Evolutionary conservation across 75 land plant species (phyloP).

Genomic region (Sequoia sempervirens): DNA sequence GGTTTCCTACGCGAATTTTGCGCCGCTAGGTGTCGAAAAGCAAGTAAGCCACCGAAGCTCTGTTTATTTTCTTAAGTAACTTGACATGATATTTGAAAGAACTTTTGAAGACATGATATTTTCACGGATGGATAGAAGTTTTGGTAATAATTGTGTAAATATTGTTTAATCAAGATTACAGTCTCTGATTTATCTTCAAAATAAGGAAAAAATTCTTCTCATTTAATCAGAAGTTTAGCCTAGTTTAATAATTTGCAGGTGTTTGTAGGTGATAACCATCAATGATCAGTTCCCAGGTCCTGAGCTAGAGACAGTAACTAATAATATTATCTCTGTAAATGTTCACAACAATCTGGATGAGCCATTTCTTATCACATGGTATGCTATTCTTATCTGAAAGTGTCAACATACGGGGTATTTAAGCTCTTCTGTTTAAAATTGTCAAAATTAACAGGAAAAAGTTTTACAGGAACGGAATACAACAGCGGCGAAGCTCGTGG

Average conservation of each 20-base stretch:
- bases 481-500: conserved; percentile 34
- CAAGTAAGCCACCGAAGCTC: background rate
- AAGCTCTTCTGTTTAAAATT: no score
- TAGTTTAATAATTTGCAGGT: background rate
- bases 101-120: no score
- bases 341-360: conserved; percentile 42
- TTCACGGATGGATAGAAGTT: no score
- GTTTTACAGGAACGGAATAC: conserved; percentile 37
- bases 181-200: no score
- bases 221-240: background rate
- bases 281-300: conserved; percentile 49
- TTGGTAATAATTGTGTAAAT: no score
- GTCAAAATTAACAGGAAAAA: background rate
- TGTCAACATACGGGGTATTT: no score
- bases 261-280: conserved; percentile 37
- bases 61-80: background rate
- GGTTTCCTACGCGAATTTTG: conserved; percentile 5
- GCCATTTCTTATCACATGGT: conserved; percentile 48
- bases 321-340: conserved; percentile 27
- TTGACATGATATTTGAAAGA: no score
- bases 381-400: background rate
- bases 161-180: no score
- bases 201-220: background rate
- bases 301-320: conserved; percentile 24
- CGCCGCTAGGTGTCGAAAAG: conserved; percentile 8